These are phyloP conservation scores for Tricholoma terreum DNA, from an alignment of 768 basidiomycete genomes.

Conservation along the genomic window DNA sequence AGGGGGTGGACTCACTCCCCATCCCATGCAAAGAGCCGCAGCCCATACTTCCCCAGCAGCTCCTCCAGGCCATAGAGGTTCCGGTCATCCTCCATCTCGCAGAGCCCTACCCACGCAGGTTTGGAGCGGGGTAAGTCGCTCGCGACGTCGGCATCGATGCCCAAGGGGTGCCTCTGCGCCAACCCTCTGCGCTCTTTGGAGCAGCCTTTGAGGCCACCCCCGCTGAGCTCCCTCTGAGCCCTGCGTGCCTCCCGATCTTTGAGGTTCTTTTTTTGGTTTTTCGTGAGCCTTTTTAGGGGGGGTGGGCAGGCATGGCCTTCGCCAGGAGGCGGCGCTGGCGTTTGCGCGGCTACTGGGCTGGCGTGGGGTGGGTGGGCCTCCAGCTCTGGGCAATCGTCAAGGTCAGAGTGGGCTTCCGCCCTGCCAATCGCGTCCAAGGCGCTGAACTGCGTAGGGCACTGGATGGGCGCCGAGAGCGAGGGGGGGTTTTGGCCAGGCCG, in stretches of 20 bases:
- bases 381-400: neutral
- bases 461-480: neutral
- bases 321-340: neutral
- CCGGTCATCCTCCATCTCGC: neutral
- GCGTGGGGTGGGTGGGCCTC: neutral
- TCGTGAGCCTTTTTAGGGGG: neutral
- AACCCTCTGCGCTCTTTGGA: neutral
- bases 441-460: neutral
- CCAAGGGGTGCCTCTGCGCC: neutral
- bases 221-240: neutral
- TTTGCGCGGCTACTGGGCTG: neutral
- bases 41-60: neutral
- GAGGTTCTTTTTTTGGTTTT: neutral
- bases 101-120: neutral
- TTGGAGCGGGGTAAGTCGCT: neutral
- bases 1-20: neutral
- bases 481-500: neutral
- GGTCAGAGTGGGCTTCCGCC: neutral
- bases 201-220: neutral
- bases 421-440: neutral
- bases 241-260: neutral
- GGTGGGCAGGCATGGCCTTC: neutral
- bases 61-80: neutral
- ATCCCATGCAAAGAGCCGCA: neutral
- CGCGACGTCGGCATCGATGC: neutral